Conservation (phyloP, 148 eudicot species). For the Rheum nobile region DNA sequence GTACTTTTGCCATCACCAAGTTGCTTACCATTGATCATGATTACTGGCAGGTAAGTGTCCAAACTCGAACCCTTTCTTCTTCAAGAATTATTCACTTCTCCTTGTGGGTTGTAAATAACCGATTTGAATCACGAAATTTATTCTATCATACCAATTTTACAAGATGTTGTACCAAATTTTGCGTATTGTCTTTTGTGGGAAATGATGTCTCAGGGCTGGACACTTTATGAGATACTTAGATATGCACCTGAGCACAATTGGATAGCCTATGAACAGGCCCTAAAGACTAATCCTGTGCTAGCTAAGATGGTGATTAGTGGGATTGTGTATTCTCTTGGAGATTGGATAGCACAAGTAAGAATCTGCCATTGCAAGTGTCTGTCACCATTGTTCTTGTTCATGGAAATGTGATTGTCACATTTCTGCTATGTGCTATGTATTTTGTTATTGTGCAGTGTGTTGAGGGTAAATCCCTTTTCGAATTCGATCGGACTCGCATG, state of each 20-base stretch:
- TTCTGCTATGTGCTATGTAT: background rate
- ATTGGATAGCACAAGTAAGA: slow-evolving; percentile 58
- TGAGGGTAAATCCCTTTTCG: slow-evolving; percentile 67
- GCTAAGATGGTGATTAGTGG: slow-evolving; percentile 57
- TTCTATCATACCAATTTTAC: background rate
- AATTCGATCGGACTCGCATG: slow-evolving; percentile 51
- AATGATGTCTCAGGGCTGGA: slow-evolving; percentile 38
- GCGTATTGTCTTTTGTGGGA: background rate
- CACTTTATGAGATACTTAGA: slow-evolving; percentile 42
- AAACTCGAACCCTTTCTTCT: slow-evolving; percentile 7
- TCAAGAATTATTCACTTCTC: background rate
- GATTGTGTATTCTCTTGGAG: slow-evolving; percentile 45
- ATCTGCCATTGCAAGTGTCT: background rate
- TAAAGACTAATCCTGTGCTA: slow-evolving; percentile 40
- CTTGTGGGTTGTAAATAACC: background rate
- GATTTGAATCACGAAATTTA: background rate
- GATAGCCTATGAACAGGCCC: slow-evolving; percentile 54
- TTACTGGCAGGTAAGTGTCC: slow-evolving; percentile 61
- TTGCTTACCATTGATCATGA: slow-evolving; percentile 60
- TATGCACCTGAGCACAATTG: slow-evolving; percentile 60
- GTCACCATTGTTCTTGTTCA: background rate
- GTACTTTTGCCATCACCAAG: slow-evolving; percentile 47
- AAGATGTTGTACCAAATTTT: background rate
- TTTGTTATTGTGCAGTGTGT: slow-evolving; percentile 33
- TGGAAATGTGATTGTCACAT: background rate